phyloP scores from a whole-genome alignment of 2,329 filamentous ascomycete species.

The Penicillium sp. region DNA sequence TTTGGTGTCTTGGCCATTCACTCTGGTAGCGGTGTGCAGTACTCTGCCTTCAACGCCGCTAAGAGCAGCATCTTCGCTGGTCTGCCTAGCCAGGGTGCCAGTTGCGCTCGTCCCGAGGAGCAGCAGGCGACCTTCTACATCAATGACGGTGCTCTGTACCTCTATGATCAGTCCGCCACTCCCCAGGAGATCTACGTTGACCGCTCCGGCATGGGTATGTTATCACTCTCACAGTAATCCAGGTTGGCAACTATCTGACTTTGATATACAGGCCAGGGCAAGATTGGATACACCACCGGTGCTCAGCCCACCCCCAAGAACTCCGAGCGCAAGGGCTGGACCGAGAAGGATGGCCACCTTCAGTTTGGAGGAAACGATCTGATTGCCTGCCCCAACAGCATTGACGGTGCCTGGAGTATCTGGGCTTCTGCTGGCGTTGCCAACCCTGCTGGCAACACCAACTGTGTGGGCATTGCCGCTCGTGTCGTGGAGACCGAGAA shows the following conservation, averaged over 20 bases:
- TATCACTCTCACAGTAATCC: neutral
- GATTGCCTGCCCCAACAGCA: conserved; percentile 53
- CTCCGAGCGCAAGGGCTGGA: conserved; percentile 49
- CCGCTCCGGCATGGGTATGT: conserved; percentile 57
- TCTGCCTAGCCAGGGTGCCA: conserved; percentile 46
- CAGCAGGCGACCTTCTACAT: conserved; percentile 52
- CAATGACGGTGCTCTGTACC: conserved; percentile 45
- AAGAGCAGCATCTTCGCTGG: conserved; percentile 46
- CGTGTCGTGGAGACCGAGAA: conserved; percentile 20
- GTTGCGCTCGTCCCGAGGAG: conserved; percentile 41
- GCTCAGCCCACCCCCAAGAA: conserved; percentile 39
- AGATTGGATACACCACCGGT: conserved; percentile 52
- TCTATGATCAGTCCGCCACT: conserved; percentile 46
- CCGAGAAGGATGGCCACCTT: conserved; percentile 46
- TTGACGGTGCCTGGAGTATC: conserved; percentile 43
- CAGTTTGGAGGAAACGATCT: conserved; percentile 46
- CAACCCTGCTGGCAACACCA: conserved; percentile 30
- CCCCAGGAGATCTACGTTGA: conserved; percentile 55
- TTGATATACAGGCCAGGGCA: conserved; percentile 47
- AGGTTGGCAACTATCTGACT: neutral
- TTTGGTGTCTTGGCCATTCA: conserved; percentile 53
- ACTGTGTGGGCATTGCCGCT: conserved; percentile 34
- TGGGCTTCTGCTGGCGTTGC: conserved; percentile 27
- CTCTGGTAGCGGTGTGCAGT: conserved; percentile 51
- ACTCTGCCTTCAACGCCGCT: conserved; percentile 45